These are phyloP conservation scores for Saccharomycopsis hybrid DNA, from an alignment of 1,139 yeast genomes.

Conservation along the genomic window DNA sequence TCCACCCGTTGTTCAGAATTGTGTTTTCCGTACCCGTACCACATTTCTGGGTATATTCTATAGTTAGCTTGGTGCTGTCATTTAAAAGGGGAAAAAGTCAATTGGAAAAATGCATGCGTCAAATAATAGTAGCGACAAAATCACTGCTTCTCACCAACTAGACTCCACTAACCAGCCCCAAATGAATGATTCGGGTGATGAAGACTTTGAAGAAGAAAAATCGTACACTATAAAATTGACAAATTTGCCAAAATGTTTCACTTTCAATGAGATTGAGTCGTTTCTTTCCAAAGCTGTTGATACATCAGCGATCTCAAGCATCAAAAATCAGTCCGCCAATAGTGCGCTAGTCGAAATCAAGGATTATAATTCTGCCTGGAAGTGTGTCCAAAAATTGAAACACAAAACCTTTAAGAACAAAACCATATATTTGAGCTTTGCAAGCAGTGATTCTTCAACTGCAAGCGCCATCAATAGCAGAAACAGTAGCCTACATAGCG, in stretches of 20 bases:
- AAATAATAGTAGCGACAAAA: no score
- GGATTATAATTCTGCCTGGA: constrained; percentile 12
- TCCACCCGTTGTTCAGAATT: no score
- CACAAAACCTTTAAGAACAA: constrained; percentile 1
- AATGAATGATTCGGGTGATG: no score
- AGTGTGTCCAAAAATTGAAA: constrained; percentile 5
- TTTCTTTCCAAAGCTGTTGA: background rate
- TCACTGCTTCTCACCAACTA: no score
- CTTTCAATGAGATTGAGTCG: background rate
- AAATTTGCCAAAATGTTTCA: background rate
- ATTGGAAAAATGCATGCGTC: no score
- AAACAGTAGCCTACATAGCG: no score
- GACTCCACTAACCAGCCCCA: no score
- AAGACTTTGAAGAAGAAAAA: background rate
- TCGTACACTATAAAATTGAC: background rate
- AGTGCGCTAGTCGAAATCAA: background rate
- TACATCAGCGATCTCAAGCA: background rate
- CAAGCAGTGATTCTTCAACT: background rate
- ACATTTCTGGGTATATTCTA: no score
- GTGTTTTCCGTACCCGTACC: no score
- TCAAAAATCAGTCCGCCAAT: background rate
- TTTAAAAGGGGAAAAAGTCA: no score
- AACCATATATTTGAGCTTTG: background rate
- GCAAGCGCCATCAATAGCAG: no score
- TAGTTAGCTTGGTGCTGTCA: no score